phyloP scores from a whole-genome alignment of 441 rosid genomes.

The Omphalea diandra region DNA sequence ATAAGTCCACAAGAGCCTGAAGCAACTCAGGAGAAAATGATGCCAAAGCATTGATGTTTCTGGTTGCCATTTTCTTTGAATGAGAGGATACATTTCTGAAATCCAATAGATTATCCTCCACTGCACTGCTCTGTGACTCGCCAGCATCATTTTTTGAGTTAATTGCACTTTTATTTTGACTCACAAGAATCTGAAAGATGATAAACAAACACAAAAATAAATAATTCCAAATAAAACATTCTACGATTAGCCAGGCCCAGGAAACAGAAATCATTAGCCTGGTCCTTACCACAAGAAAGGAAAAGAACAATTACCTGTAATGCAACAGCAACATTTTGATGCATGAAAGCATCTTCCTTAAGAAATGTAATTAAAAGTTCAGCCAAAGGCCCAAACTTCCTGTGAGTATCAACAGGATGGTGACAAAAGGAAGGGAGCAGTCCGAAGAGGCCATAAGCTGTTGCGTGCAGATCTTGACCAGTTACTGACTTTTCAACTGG shows the following conservation, averaged over 20 bases:
- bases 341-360: conserved; percentile 65
- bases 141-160: conserved; percentile 30
- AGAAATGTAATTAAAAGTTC: conserved; percentile 55
- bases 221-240: conserved; percentile 10
- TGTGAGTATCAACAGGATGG: conserved; percentile 63
- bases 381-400: conserved; percentile 54
- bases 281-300: not conserved
- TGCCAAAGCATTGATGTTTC: conserved; percentile 66
- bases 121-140: conserved; percentile 27
- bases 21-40: conserved; percentile 69
- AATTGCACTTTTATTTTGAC: conserved; percentile 59
- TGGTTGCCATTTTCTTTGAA: conserved; percentile 66
- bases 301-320: conserved; percentile 51
- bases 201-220: not conserved
- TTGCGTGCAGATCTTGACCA: conserved; percentile 62
- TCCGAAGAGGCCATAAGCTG: conserved; percentile 65
- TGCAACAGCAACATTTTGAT: conserved; percentile 62
- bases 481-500: conserved; percentile 63
- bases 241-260: conserved; percentile 8
- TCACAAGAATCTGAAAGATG: conserved; percentile 54
- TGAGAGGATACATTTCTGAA: conserved; percentile 38
- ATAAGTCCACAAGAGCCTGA: conserved; percentile 59
- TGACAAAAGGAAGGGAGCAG: conserved; percentile 84
- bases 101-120: conserved; percentile 38
- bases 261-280: not conserved